Conservation (phyloP, 2,329 filamentous ascomycete species). For the Colletotrichum sp. region DNA sequence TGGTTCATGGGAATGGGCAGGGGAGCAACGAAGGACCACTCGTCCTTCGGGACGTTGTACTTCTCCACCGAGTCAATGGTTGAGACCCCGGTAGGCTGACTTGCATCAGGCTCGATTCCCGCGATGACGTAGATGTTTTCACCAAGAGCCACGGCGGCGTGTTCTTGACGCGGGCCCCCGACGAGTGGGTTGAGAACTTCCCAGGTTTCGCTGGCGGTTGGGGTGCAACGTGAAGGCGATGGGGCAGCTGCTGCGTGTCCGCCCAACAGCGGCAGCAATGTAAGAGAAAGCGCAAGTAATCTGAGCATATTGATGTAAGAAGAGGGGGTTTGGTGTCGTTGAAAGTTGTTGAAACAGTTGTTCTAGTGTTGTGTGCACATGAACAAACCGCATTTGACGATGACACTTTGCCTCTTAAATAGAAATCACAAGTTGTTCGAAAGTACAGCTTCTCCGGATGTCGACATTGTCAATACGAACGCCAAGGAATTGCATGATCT, state of each 20-base stretch:
- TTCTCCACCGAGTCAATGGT: neutral
- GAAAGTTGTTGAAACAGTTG: neutral
- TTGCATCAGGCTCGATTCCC: neutral
- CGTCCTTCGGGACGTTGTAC: neutral
- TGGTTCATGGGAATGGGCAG: neutral
- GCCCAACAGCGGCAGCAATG: no score
- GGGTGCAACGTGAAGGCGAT: neutral
- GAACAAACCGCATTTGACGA: neutral
- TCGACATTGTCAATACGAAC: fast-evolving
- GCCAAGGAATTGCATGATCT: neutral
- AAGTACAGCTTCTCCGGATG: neutral
- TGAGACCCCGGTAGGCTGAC: neutral
- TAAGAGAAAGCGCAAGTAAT: no score
- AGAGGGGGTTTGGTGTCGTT: neutral
- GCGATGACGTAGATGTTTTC: neutral
- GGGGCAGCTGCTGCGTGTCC: no score
- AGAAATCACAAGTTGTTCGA: fast-evolving
- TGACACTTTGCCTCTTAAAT: fast-evolving
- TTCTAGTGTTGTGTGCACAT: fast-evolving
- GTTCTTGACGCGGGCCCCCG: neutral
- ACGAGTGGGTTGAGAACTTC: fast-evolving
- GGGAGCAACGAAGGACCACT: neutral
- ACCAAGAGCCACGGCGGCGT: neutral
- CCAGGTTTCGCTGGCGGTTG: neutral
- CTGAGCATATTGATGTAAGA: no score